A percentile compares a stretch with the other conserved stretches of the same genome.
phyloP scores from a whole-genome alignment of 176 grass and related monocot species.

The Zoysia japonica region DNA sequence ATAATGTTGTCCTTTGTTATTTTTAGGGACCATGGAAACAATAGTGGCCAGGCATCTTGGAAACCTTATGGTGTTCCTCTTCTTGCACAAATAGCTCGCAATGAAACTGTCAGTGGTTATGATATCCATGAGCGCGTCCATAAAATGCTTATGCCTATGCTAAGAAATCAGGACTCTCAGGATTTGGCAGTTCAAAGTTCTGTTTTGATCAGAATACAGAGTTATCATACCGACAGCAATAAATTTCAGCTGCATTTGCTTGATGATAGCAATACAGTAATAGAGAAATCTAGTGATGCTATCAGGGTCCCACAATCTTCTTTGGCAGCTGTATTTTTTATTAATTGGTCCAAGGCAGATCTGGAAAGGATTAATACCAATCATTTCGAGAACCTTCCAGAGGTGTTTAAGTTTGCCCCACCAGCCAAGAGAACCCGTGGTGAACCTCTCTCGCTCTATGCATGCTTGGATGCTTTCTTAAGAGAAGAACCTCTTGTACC shows the following conservation, averaged over 20 bases:
- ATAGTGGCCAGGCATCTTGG: constrained; percentile 54
- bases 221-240: constrained; percentile 37
- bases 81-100: constrained; percentile 68
- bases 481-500: constrained; percentile 96
- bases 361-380: constrained; percentile 63
- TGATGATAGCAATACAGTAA: constrained; percentile 69
- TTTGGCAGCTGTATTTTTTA: constrained; percentile 59
- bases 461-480: constrained; percentile 98
- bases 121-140: constrained; percentile 68
- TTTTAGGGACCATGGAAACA: constrained; percentile 71
- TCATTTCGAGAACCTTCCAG: constrained; percentile 76
- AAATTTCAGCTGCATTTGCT: constrained; percentile 61
- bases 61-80: constrained; percentile 86
- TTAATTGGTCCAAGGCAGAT: constrained; percentile 87
- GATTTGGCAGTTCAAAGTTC: constrained; percentile 48
- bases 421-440: constrained; percentile 93
- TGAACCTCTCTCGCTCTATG: constrained; percentile 92
- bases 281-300: constrained; percentile 58
- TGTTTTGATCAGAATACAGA: constrained; percentile 53
- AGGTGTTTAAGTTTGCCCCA: constrained; percentile 89
- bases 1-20: constrained; percentile 26
- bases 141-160: constrained; percentile 76
- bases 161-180: constrained; percentile 53
- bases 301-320: constrained; percentile 60
- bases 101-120: constrained; percentile 62